These are phyloP conservation scores for Powellomyces hirtus DNA, from an alignment of 192 early-diverging fungal genomes.

Conservation along the genomic window DNA sequence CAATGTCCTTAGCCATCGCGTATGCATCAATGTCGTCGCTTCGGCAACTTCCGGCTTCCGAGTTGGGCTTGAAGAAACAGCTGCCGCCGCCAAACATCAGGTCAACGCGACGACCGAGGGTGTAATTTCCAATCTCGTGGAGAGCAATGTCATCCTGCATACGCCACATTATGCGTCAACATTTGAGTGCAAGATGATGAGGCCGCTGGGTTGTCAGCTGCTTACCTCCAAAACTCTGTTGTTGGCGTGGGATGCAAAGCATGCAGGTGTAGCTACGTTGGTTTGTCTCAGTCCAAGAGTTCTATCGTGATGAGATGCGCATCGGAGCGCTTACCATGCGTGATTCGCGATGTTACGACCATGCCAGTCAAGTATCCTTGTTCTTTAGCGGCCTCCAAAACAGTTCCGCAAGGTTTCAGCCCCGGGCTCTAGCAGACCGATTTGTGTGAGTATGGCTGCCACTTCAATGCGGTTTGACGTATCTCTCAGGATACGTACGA, in stretches of 20 bases:
- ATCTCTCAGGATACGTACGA: neutral
- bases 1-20: slow-evolving; percentile 46
- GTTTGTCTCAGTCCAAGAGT: neutral
- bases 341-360: slow-evolving; percentile 91
- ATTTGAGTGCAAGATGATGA: neutral
- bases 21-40: slow-evolving; percentile 70
- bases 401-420: slow-evolving; percentile 78
- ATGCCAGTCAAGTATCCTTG: slow-evolving; percentile 81
- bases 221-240: slow-evolving; percentile 59
- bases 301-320: neutral
- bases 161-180: neutral
- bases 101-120: slow-evolving; percentile 78
- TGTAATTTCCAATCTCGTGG: slow-evolving; percentile 88
- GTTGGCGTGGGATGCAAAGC: slow-evolving; percentile 71
- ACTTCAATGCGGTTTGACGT: neutral
- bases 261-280: slow-evolving; percentile 46
- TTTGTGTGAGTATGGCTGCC: neutral
- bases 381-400: slow-evolving; percentile 91
- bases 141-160: slow-evolving; percentile 83
- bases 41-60: slow-evolving; percentile 68
- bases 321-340: slow-evolving; percentile 67
- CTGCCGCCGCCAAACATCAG: slow-evolving; percentile 88
- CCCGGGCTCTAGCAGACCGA: slow-evolving; percentile 46
- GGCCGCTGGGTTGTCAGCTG: neutral
- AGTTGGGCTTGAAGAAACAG: slow-evolving; percentile 83